Conservation (phyloP, 1,284 basidiomycete species). For the Peniophora sp. region DNA sequence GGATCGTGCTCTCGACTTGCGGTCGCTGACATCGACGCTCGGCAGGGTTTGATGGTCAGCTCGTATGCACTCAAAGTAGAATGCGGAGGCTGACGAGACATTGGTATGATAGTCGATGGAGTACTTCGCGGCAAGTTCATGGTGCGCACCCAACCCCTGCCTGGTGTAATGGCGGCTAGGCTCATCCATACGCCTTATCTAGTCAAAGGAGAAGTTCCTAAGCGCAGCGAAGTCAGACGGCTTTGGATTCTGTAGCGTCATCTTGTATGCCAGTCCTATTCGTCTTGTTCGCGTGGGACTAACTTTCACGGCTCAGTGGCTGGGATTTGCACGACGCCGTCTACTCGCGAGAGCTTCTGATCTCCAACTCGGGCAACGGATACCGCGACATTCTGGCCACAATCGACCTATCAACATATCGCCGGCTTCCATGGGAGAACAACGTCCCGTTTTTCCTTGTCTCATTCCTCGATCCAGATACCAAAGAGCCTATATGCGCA, state of each 20-base stretch:
- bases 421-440: slow-evolving; percentile 89
- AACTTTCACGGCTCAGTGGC: slow-evolving; percentile 37
- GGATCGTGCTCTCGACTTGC: not conserved
- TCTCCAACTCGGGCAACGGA: slow-evolving; percentile 88
- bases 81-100: too few species aligned
- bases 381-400: slow-evolving; percentile 83
- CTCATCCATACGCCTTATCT: slow-evolving; percentile 1
- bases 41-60: slow-evolving; percentile 59
- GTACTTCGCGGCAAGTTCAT: slow-evolving; percentile 92
- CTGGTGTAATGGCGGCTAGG: not conserved
- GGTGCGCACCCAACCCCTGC: slow-evolving; percentile 32
- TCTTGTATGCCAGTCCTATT: slow-evolving; percentile 56
- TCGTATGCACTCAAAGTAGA: too few species aligned
- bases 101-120: slow-evolving; percentile 81
- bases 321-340: slow-evolving; percentile 86
- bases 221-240: slow-evolving; percentile 76
- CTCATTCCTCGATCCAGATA: slow-evolving; percentile 82
- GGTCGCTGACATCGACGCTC: not conserved
- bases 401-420: slow-evolving; percentile 80
- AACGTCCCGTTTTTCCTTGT: slow-evolving; percentile 91
- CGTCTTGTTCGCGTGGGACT: not conserved
- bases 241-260: slow-evolving; percentile 89
- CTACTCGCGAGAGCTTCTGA: slow-evolving; percentile 78
- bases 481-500: slow-evolving; percentile 65
- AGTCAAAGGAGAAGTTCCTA: slow-evolving; percentile 91